A percentile compares a stretch with the other conserved stretches of the same genome.
These are phyloP conservation scores for Thuidium tamariscinum DNA, from an alignment of 225 moss, liverwort and hornwort species.

Conservation along the genomic window DNA sequence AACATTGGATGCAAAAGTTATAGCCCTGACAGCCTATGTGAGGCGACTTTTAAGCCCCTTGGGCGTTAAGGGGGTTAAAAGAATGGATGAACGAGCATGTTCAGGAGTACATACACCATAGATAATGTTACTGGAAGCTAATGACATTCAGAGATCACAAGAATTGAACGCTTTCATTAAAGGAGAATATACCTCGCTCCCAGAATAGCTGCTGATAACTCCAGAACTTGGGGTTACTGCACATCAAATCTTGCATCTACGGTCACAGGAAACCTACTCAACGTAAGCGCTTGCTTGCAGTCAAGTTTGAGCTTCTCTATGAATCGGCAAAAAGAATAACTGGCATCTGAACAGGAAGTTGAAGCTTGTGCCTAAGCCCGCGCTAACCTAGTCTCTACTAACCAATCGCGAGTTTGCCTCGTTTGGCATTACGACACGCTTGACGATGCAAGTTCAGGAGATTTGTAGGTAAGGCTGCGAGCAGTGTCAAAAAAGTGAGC, in stretches of 20 bases:
- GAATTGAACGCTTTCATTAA: background rate
- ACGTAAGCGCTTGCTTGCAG: background rate
- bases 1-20: no score
- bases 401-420: background rate
- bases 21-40: no score
- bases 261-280: background rate
- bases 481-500: slow-evolving; percentile 61
- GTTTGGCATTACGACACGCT: slow-evolving; percentile 5
- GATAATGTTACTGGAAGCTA: background rate
- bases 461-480: slow-evolving; percentile 30
- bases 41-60: no score
- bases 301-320: background rate
- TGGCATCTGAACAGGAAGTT: background rate
- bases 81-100: background rate
- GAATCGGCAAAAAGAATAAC: background rate
- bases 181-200: background rate
- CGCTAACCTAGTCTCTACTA: background rate
- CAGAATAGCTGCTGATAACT: background rate
- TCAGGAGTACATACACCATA: background rate
- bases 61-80: no score
- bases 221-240: background rate
- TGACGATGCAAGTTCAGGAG: slow-evolving; percentile 14
- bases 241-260: background rate
- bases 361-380: background rate
- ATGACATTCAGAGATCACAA: background rate